Evolutionary conservation across 2,329 filamentous ascomycete species (phyloP), one percentile per base, ranked within the genome.

Genomic region (Aspergillus persii): DNA sequence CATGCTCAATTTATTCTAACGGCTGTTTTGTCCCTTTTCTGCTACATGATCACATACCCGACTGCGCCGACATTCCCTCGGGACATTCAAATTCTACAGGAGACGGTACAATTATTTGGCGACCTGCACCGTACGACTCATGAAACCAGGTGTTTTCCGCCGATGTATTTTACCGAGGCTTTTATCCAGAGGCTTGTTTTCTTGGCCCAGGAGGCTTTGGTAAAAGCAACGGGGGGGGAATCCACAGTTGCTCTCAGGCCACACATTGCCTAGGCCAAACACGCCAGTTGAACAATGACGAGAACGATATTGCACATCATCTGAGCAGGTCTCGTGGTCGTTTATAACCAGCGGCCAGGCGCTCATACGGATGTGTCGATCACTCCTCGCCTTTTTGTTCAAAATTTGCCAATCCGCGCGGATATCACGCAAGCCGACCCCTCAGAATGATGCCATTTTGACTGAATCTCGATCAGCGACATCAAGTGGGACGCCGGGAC

Each of bases 1-100:
- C 64, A 68, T n/a, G 63, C 65, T 6, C 65, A 68, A 49, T 66
- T 65, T 11, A n/a, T 67, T 2, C 51, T 68, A 2, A 61, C 65
- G 0, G 61, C 66, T 15, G 56, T 65, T 18, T 23, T 67, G 15
- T 64, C 63, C 0, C 55, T 68, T 12, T 50, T 50, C 31, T 41
- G 47, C 18, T 27, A 56, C 36, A 66, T 65, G 47, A 63, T 68
- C 8, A 55, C 54, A 7, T 48, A 54, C 7, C 63, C 62, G 2
- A 33, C 53, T 6, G 52, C 63, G 8, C 8, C 57, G 3, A 61
- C 50, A 0, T 64, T 66, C 26, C 30, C 9, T 1, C 50, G 59
- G 2, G 66, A 67, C 46, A 29, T 68, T 9, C 53, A 59, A 18
- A 61, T 66, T 1, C 41, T 67, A 30, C 61, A 67, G 36, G 55